Evolutionary conservation across 805 yeast species (phyloP).

Genomic region (Wickerhamiella musiphila): DNA sequence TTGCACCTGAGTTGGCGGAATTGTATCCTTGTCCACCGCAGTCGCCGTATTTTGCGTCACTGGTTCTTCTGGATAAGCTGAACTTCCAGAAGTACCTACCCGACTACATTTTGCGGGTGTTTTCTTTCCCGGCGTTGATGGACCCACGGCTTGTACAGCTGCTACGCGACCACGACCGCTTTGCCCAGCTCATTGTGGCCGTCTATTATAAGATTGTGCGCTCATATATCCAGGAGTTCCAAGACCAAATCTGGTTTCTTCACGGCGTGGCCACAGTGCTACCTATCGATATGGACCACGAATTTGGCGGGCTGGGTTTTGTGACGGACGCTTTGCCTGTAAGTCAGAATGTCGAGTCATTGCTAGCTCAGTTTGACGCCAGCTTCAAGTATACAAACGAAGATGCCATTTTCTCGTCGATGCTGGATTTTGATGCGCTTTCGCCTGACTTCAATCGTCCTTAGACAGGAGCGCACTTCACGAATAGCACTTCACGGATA

Average conservation of each 20-base stretch:
- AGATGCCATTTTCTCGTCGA: conserved; percentile 6
- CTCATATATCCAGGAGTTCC: conserved; percentile 70
- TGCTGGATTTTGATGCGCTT: conserved; percentile 2
- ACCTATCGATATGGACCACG: conserved; percentile 79
- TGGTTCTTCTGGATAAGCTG: conserved; percentile 70
- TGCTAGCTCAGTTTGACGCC: conserved; percentile 15
- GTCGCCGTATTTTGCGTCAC: conserved; percentile 75
- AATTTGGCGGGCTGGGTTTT: conserved; percentile 40
- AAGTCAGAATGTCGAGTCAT: conserved; percentile 14
- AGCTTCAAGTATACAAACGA: conserved; percentile 13
- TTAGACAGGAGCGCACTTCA: too few relatives aligned
- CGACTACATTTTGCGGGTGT: conserved; percentile 71
- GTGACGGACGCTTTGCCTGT: conserved; percentile 28
- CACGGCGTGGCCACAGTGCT: conserved; percentile 80
- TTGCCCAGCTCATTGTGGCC: conserved; percentile 83
- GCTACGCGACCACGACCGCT: conserved; percentile 66
- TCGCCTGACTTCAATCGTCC: background rate
- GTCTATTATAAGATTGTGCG: conserved; percentile 69
- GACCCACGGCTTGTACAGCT: conserved; percentile 65
- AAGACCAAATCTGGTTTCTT: conserved; percentile 80
- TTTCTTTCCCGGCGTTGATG: conserved; percentile 83
- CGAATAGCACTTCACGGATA: too few relatives aligned
- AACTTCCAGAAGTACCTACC: conserved; percentile 63
- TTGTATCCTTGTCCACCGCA: conserved; percentile 68
- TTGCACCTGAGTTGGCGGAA: conserved; percentile 71